Percentiles rank a stretch among this genome's conserved stretches.
phyloP scores from a whole-genome alignment of 768 basidiomycete species.

The Leucogyrophana mollusca region DNA sequence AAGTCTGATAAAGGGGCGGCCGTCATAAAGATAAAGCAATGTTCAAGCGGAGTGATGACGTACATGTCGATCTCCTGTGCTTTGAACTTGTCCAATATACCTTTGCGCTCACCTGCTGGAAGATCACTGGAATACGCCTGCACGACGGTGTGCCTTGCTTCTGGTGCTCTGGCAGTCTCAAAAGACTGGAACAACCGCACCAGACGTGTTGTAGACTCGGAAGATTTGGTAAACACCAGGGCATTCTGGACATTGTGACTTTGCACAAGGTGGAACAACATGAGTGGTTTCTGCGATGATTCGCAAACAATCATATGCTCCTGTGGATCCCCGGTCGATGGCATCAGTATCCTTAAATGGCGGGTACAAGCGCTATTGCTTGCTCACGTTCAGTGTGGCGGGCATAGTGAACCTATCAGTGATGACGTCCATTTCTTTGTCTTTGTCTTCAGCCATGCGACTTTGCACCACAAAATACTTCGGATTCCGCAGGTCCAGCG shows the following conservation, averaged over 20 bases:
- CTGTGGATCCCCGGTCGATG: constrained; percentile 35
- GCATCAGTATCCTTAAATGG: no score
- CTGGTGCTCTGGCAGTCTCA: constrained; percentile 44
- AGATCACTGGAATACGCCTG: constrained; percentile 89
- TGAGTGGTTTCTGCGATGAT: constrained; percentile 79
- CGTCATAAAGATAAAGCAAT: constrained; percentile 4
- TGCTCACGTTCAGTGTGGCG: constrained; percentile 62
- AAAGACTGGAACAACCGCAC: constrained; percentile 82
- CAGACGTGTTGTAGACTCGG: constrained; percentile 84
- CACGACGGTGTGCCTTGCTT: constrained; percentile 38
- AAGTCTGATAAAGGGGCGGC: constrained; percentile 49
- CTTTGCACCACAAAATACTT: constrained; percentile 88
- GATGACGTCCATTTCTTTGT: constrained; percentile 49
- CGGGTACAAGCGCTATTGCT: neutral
- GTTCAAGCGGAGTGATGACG: constrained; percentile 21
- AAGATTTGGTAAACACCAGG: constrained; percentile 95
- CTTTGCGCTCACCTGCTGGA: constrained; percentile 65
- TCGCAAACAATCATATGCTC: constrained; percentile 87
- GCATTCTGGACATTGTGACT: constrained; percentile 59
- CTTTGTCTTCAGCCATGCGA: constrained; percentile 30
- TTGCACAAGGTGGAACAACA: constrained; percentile 85
- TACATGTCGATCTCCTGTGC: constrained; percentile 82
- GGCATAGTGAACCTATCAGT: constrained; percentile 86
- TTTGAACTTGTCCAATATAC: constrained; percentile 79
- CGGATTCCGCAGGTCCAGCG: constrained; percentile 73